Conservation (phyloP, 2,329 filamentous ascomycete species). For the Beauveria bassiana region DNA sequence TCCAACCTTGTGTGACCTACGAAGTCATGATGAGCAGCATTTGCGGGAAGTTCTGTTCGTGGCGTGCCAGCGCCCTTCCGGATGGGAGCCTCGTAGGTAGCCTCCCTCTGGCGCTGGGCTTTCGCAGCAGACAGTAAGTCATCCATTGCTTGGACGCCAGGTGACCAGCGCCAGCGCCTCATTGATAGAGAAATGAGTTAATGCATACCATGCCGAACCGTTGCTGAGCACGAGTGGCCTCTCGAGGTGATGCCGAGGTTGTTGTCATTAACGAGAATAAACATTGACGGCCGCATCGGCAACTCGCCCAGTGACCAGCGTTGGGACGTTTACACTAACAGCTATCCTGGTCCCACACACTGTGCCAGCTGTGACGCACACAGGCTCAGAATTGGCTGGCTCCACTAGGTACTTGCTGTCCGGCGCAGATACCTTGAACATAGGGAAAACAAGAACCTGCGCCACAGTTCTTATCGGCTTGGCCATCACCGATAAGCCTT, state of each 20-base stretch:
- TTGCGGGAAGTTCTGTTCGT: too few species aligned
- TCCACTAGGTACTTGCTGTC: background rate
- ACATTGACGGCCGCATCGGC: background rate
- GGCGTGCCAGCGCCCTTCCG: too few species aligned
- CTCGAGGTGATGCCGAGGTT: background rate
- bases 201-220: too few species aligned
- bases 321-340: background rate
- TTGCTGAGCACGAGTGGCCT: background rate
- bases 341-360: background rate
- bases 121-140: too few species aligned
- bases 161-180: too few species aligned
- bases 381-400: background rate
- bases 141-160: too few species aligned
- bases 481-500: slow-evolving; percentile 4
- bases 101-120: too few species aligned
- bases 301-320: background rate
- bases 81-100: too few species aligned
- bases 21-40: too few species aligned
- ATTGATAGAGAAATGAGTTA: background rate
- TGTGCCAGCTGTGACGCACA: background rate
- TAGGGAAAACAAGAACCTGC: background rate
- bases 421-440: background rate
- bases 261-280: background rate
- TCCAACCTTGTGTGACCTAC: too few species aligned
- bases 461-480: slow-evolving; percentile 6